These are phyloP conservation scores for Solanum clarkiae DNA, from an alignment of 257 asterid species.

Conservation along the genomic window DNA sequence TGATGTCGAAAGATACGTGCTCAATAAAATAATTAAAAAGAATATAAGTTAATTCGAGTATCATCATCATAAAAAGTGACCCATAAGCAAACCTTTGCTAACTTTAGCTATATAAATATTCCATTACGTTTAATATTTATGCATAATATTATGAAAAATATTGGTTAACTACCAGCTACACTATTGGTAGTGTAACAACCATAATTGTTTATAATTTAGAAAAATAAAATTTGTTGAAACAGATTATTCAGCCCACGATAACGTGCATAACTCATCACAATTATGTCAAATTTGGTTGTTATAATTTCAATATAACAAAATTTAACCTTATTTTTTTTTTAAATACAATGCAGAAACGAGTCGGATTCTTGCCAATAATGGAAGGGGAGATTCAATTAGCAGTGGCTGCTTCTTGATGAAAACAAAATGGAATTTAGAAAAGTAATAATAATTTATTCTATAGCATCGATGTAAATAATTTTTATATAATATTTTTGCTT, in stretches of 20 bases:
- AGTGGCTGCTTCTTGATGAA: slow-evolving; percentile 1
- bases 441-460: not conserved
- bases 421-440: not conserved
- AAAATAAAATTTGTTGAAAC: not conserved
- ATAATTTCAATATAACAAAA: not conserved
- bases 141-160: not conserved
- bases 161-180: not conserved
- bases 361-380: slow-evolving; percentile 59
- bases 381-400: slow-evolving; percentile 69
- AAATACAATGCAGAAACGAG: slow-evolving; percentile 55
- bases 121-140: not conserved
- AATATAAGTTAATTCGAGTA: not conserved
- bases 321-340: not conserved
- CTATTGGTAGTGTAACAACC: not conserved
- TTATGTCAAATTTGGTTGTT: not conserved
- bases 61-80: not conserved
- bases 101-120: not conserved
- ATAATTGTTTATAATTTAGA: not conserved
- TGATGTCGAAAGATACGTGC: not conserved
- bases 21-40: not conserved
- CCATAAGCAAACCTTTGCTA: not conserved
- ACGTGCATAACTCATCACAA: not conserved
- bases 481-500: not conserved
- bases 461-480: not conserved
- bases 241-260: not conserved